phyloP scores from a whole-genome alignment of 2,329 filamentous ascomycete genomes.

The Arthrinium phaeospermum region DNA sequence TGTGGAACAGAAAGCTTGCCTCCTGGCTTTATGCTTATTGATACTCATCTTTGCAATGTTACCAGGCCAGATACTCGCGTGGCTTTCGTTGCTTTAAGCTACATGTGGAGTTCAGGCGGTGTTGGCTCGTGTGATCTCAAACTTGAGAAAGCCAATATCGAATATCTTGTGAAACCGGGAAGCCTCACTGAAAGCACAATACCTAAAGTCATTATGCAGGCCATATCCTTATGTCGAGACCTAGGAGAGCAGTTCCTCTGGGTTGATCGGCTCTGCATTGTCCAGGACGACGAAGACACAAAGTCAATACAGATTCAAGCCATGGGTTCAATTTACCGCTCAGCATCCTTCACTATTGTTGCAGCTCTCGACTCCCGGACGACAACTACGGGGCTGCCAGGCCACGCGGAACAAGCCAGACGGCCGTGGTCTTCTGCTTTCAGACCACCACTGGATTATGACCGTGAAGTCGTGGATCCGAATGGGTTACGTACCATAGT shows the following conservation, averaged over 20 bases:
- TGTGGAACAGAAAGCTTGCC: background rate
- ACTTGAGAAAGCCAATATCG: background rate
- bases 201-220: background rate
- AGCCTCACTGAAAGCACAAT: background rate
- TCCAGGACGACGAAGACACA: background rate
- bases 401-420: background rate
- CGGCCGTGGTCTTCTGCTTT: background rate
- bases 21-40: background rate
- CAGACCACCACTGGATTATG: background rate
- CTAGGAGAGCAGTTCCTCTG: constrained; percentile 10
- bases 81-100: constrained; percentile 1
- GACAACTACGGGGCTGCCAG: background rate
- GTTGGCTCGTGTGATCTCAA: background rate
- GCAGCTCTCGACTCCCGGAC: background rate
- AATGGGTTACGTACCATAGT: background rate
- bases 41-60: background rate
- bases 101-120: background rate
- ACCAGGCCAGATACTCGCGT: background rate
- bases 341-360: background rate
- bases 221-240: background rate
- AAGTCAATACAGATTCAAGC: background rate
- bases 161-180: background rate
- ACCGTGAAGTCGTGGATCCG: background rate
- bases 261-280: constrained; percentile 13
- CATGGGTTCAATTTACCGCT: background rate